Base-by-base conservation (phyloP, 306 rosid genomes). In the Malus sieversii region DNA sequence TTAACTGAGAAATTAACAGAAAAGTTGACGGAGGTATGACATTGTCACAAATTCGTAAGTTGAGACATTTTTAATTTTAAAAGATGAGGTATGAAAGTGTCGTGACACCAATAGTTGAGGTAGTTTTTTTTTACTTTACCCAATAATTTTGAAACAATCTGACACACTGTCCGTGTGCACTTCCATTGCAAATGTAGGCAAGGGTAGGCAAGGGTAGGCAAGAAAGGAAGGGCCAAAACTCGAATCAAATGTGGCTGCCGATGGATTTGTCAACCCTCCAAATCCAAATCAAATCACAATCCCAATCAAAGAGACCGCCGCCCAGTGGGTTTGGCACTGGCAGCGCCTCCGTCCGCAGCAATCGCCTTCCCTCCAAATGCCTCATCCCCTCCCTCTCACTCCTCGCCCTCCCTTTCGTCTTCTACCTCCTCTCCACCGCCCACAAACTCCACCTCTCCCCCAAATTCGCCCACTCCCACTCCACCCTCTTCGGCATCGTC, bases 381-480 rank as follows among this genome's bases (percentile, higher is more conserved):
- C 83, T 86, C 55, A 4, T 83, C 71, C 77, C 75, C 32, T 16
- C 46, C 32, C 73, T 68, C 33, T 70, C 80, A 48, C 61, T 86
- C 80, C 75, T 82, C 76, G 71, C 82, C 35, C 46, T 85, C 33
- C 87, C 89, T 14, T 83, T 83, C 82, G 58, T 86, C 77, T 83
- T 83, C 87, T 81, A 86, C 78, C 87, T 83, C 82, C 68, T 83
- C 82, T 67, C 82, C 82, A 76, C 89, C 40, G 87, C 87, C 52
- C 78, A 48, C 51, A 80, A 76, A 75, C 77, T 86, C 77, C 87
- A 86, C 80, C 18, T 45, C 57, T 76, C 90, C 53, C 29, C 87
- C 40, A 81, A 78, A 48, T 83, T 83, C 78, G 4, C 82, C n/a
- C 75, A 79, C 44, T 70, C 87, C 9, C 62, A 44, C 66, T 80